These are phyloP conservation scores for Penicillium freii DNA, from an alignment of 2,329 filamentous ascomycete genomes.

Conservation along the genomic window DNA sequence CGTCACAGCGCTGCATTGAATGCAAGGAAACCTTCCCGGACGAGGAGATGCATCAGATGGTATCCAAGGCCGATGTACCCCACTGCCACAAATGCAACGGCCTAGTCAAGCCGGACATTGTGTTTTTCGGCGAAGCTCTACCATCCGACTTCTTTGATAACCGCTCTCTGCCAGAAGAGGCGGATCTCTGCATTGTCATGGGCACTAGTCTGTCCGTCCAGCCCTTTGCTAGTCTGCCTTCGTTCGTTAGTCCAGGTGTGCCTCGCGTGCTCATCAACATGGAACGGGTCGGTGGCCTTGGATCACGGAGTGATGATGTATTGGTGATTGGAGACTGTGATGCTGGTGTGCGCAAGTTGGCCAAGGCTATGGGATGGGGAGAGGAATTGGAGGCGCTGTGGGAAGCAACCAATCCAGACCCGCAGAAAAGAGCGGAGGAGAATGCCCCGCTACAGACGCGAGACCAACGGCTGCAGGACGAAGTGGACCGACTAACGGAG, in stretches of 20 bases:
- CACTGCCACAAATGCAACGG: conserved; percentile 70
- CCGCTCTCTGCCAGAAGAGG: conserved; percentile 54
- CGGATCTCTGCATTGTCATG: conserved; percentile 79
- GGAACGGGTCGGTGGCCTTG: conserved; percentile 77
- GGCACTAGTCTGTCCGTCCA: conserved; percentile 86
- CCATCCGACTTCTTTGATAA: conserved; percentile 65
- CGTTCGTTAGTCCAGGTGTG: conserved; percentile 57
- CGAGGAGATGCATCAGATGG: conserved; percentile 68
- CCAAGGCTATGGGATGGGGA: conserved; percentile 77
- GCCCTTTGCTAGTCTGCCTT: conserved; percentile 81
- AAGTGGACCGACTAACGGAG: conserved; percentile 57
- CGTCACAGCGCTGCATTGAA: conserved; percentile 85
- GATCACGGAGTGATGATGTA: conserved; percentile 78
- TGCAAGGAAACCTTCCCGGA: conserved; percentile 72
- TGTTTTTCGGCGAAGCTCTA: conserved; percentile 82
- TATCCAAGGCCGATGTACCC: conserved; percentile 67
- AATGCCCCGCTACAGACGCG: conserved; percentile 43
- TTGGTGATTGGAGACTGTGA: conserved; percentile 81
- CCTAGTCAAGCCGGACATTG: conserved; percentile 88
- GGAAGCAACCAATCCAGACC: conserved; percentile 64
- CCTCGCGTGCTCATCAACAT: conserved; percentile 86
- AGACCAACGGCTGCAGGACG: conserved; percentile 58
- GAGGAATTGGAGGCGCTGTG: conserved; percentile 78
- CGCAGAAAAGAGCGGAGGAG: conserved; percentile 50
- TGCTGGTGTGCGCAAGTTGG: conserved; percentile 72